These are phyloP conservation scores for Penicillium steckii DNA, from an alignment of 495 filamentous ascomycete species.

Conservation along the genomic window DNA sequence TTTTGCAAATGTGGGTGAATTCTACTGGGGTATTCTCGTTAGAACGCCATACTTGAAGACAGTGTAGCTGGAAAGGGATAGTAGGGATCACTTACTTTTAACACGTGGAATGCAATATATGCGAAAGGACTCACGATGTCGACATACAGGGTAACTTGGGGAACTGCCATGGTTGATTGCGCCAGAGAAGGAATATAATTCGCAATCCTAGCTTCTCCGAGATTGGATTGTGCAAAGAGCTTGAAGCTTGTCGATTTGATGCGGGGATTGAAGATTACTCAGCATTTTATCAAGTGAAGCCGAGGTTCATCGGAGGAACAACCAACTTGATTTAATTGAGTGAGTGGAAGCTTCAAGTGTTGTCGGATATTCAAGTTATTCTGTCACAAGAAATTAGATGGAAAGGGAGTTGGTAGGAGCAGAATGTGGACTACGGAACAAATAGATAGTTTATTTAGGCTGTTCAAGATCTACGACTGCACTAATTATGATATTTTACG, in stretches of 20 bases:
- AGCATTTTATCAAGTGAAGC: conserved; percentile 7
- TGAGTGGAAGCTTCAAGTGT: too few species aligned
- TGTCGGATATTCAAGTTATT: too few species aligned
- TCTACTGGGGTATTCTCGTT: conserved; percentile 39
- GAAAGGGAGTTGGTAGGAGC: too few species aligned
- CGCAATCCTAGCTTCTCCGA: background rate
- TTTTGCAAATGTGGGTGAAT: conserved; percentile 58
- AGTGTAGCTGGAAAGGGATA: background rate
- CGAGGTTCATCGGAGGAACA: background rate
- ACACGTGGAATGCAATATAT: conserved; percentile 64
- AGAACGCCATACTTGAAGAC: background rate
- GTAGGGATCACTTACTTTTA: conserved; percentile 44
- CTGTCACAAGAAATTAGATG: too few species aligned
- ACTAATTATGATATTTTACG: too few species aligned
- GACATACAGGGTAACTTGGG: conserved; percentile 64
- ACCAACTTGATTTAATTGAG: too few species aligned
- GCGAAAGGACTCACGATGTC: conserved; percentile 72
- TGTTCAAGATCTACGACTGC: too few species aligned
- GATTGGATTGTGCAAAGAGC: background rate
- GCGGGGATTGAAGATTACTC: conserved; percentile 9
- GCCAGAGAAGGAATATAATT: background rate
- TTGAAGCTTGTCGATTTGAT: conserved; percentile 1
- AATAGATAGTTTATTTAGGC: too few species aligned
- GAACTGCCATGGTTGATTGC: conserved; percentile 38
- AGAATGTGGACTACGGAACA: too few species aligned